phyloP scores from a whole-genome alignment of 495 filamentous ascomycete genomes.

The Recurvomyces mirabilis region DNA sequence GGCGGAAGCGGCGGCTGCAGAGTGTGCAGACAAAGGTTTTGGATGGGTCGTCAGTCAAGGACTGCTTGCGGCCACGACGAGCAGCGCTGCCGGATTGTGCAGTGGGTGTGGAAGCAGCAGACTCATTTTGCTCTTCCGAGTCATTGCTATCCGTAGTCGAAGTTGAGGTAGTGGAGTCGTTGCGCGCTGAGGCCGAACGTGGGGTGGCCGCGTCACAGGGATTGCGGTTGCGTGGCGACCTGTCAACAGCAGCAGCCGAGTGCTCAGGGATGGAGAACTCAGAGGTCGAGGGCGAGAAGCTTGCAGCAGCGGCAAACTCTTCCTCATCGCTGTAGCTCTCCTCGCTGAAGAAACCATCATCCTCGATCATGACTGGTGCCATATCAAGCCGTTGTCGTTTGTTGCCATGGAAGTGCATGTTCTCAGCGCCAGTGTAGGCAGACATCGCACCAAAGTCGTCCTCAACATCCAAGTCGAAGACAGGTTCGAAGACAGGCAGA shows the following conservation, averaged over 20 bases:
- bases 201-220: constrained; percentile 17
- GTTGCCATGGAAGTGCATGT: constrained; percentile 52
- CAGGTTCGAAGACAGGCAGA: constrained; percentile 69
- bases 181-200: constrained; percentile 29
- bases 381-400: constrained; percentile 68
- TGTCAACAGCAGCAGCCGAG: background rate
- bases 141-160: constrained; percentile 13
- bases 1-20: constrained; percentile 92
- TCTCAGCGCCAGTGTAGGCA: constrained; percentile 49
- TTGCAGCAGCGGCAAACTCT: constrained; percentile 25
- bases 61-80: constrained; percentile 97
- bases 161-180: constrained; percentile 32
- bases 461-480: constrained; percentile 86
- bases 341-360: constrained; percentile 65
- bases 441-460: constrained; percentile 78
- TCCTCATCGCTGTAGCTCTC: constrained; percentile 66
- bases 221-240: constrained; percentile 8
- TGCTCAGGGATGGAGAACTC: constrained; percentile 18
- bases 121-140: constrained; percentile 28
- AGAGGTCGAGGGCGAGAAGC: constrained; percentile 18
- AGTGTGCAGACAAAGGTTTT: constrained; percentile 97
- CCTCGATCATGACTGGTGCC: constrained; percentile 42
- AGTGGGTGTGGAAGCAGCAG: constrained; percentile 17
- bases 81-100: constrained; percentile 55
- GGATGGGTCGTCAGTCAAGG: constrained; percentile 90